These are phyloP conservation scores for Candida tammaniensis DNA, from an alignment of 805 yeast species.

Conservation along the genomic window DNA sequence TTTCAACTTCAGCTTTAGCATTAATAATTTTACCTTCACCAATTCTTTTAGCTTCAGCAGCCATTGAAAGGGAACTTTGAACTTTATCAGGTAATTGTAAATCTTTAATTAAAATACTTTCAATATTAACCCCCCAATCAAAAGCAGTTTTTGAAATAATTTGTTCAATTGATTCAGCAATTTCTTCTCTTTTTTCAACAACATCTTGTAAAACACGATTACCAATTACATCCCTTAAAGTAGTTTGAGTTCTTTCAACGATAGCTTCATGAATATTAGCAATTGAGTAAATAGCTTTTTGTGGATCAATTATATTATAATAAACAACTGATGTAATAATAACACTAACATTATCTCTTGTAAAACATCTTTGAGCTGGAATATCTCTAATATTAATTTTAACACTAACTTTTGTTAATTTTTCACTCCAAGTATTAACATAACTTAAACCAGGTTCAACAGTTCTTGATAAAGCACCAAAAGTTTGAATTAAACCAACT, in stretches of 20 bases:
- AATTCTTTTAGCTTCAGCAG: slow-evolving; percentile 72
- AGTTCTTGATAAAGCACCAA: slow-evolving; percentile 62
- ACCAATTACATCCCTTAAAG: slow-evolving; percentile 71
- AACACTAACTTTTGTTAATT: slow-evolving; percentile 47
- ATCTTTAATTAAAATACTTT: slow-evolving; percentile 67
- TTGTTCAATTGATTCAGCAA: slow-evolving; percentile 61
- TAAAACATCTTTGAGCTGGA: slow-evolving; percentile 66
- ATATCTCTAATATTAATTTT: slow-evolving; percentile 60
- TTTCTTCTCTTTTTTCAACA: slow-evolving; percentile 69
- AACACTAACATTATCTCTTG: slow-evolving; percentile 67
- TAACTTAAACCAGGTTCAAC: slow-evolving; percentile 69
- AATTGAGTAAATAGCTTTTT: slow-evolving; percentile 60
- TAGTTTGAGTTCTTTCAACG: slow-evolving; percentile 67
- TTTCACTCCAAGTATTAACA: slow-evolving; percentile 65
- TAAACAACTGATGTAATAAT: slow-evolving; percentile 64
- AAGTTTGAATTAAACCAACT: slow-evolving; percentile 64
- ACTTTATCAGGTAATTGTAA: slow-evolving; percentile 53
- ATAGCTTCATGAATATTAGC: slow-evolving; percentile 53
- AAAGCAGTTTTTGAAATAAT: slow-evolving; percentile 60
- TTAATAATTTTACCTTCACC: slow-evolving; percentile 76
- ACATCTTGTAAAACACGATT: slow-evolving; percentile 65
- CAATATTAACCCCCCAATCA: slow-evolving; percentile 71
- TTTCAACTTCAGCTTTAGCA: slow-evolving; percentile 73
- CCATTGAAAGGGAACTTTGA: slow-evolving; percentile 62
- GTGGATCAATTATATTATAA: slow-evolving; percentile 66